Evolutionary conservation across 441 rosid species (phyloP), one percentile per base, ranked within the genome.

Genomic region (Codiaeum variegatum): DNA sequence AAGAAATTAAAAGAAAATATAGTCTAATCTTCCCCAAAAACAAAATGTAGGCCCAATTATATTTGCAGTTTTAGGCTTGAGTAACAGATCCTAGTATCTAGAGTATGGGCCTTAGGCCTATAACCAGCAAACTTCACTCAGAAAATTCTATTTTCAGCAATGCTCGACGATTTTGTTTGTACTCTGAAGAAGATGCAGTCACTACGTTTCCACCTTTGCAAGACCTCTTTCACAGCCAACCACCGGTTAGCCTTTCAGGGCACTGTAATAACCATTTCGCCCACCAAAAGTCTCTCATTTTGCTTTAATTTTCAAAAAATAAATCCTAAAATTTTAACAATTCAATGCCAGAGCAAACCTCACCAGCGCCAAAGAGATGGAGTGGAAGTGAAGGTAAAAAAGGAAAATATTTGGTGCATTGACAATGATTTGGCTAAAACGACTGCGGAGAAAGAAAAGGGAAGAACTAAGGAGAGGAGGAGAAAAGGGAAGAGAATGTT

Each of bases 391-490:
- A 86, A 78, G 83, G 96, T 90, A 0, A 85, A 74, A 28, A 86
- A 88, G 73, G 93, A 88, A 24, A 93, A 93, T 59, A 81, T 78
- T 55, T 86, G 98, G 97, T 90, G 96, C 78, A 74, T 88, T 6
- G 98, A 91, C 68, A 90, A 91, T 81, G 94, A 91, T 42, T 72
- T 66, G 63, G 91, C 82, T 24, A 83, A 84, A 76, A 42, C 69
- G 1, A 51, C 49, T 16, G 67, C 65, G 1, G 78, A 74, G 49
- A 72, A 62, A 73, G 72, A 81, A 77, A 66, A 77, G 62, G 82
- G 69, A 73, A 81, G 72, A 68, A 65, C 75, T 47, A 85, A 80
- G 51, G 87, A 76, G 70, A 78, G 77, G 58, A 79, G 87, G 71
- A 79, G 72, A 62, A 77, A 78, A 69, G 91, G 88, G 54, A 87